Evolutionary conservation across 129 eudicot species (phyloP), one percentile per base, ranked within the genome.

Genomic region (Lactuca sativa): DNA sequence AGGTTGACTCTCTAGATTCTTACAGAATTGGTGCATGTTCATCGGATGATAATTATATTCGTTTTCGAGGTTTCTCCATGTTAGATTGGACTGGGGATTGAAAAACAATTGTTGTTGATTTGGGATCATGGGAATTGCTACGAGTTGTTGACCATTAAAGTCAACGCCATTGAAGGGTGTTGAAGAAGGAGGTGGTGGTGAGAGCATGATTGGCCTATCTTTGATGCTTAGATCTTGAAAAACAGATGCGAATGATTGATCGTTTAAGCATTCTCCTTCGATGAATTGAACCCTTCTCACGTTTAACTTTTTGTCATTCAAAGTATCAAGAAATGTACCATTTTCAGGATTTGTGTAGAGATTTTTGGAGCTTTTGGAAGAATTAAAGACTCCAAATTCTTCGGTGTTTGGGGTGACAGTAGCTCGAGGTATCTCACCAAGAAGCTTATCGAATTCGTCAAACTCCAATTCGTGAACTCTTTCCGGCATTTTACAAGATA

Each of bases 381-480:
- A 51, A 40, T 52, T 69, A 48, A 67, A 37, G 41, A 43, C 51
- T 69, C 71, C 82, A 64, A 69, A 62, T 64, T 83, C 82, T 49
- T 80, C 88, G 1, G 77, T 58, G 67, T 69, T 72, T 4, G 66
- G 56, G 25, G 69, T 75, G 52, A 78, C 84, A 36, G 88, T 83
- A 41, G 79, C 84, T 43, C 82, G 69, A 1, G 88, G 88, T 75
- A 83, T 83, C 80, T 83, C 88, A 51, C 88, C 84, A 72, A 83
- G 88, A 68, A 83, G 88, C 82, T 83, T 76, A 69, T 83, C 88
- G 48, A 83, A 80, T 69, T 83, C 88, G 56, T 83, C 88, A 54
- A 75, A 79, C 61, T 83, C 87, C 66, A 74, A 13, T 72, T 83
- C 88, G 65, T 76, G 80, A 67, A 76, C 71, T 69, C 80, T 43